Percentiles rank a stretch among this genome's conserved stretches.
These are phyloP conservation scores for Agrostemma githago DNA, from an alignment of 148 eudicot species.

Conservation along the genomic window DNA sequence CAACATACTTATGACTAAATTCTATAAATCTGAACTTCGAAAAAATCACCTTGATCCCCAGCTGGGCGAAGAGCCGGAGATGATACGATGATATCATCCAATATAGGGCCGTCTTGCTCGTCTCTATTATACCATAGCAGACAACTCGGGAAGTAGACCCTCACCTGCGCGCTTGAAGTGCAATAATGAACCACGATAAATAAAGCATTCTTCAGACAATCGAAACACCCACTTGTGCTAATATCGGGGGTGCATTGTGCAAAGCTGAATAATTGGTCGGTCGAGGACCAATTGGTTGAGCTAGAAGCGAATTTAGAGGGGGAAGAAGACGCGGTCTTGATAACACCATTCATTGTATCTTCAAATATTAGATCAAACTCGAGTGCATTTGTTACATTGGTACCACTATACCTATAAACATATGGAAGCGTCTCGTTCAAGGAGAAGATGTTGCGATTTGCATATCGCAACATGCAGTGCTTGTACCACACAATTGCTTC, in stretches of 20 bases:
- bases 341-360: neutral
- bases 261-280: slow-evolving; percentile 6
- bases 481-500: slow-evolving; percentile 16
- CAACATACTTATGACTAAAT: no score
- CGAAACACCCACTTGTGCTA: neutral
- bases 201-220: slow-evolving; percentile 6
- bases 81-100: neutral
- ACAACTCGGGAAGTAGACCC: slow-evolving; percentile 6
- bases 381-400: neutral
- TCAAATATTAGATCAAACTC: neutral
- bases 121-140: slow-evolving; percentile 2
- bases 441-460: slow-evolving; percentile 19
- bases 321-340: neutral
- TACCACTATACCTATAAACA: accelerated
- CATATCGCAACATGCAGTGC: slow-evolving; percentile 19
- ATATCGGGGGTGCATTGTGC: slow-evolving; percentile 22
- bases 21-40: neutral
- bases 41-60: neutral
- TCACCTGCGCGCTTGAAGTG: neutral
- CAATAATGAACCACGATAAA: neutral
- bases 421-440: neutral
- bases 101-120: neutral
- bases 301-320: slow-evolving; percentile 5
- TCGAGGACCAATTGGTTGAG: neutral
- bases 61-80: neutral